Conservation (phyloP, 2,329 filamentous ascomycete species). For the Fusarium proliferatum region DNA sequence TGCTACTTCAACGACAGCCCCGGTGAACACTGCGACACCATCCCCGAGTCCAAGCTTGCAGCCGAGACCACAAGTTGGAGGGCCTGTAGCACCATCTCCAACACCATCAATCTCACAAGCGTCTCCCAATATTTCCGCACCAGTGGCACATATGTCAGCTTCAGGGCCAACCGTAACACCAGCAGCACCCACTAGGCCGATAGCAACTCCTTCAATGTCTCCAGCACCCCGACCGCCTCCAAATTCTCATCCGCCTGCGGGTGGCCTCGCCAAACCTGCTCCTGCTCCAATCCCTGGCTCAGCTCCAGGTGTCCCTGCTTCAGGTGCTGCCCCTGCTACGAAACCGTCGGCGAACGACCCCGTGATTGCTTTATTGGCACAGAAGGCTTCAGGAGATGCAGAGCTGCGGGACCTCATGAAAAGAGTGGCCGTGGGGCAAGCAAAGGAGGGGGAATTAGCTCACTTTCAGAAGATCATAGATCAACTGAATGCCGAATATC, state of each 20-base stretch:
- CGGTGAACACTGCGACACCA: slow-evolving; percentile 26
- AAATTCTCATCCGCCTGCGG: slow-evolving; percentile 28
- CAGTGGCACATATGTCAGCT: slow-evolving; percentile 31
- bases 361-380: slow-evolving; percentile 82
- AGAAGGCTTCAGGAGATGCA: slow-evolving; percentile 78
- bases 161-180: slow-evolving; percentile 41
- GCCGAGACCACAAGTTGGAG: slow-evolving; percentile 26
- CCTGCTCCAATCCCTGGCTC: slow-evolving; percentile 25
- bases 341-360: slow-evolving; percentile 66
- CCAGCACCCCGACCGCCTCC: slow-evolving; percentile 40
- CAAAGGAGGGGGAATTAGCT: slow-evolving; percentile 75
- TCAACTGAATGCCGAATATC: slow-evolving; percentile 73
- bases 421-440: slow-evolving; percentile 80
- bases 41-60: slow-evolving; percentile 36
- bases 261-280: slow-evolving; percentile 31
- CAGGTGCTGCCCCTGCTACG: slow-evolving; percentile 20
- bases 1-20: slow-evolving; percentile 18
- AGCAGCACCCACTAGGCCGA: slow-evolving; percentile 39
- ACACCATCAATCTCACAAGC: slow-evolving; percentile 38
- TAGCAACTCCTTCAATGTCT: slow-evolving; percentile 40
- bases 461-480: slow-evolving; percentile 86
- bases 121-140: slow-evolving; percentile 35
- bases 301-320: slow-evolving; percentile 21
- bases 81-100: slow-evolving; percentile 34
- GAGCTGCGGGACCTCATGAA: slow-evolving; percentile 84